A percentile compares a stretch with the other conserved stretches of the same genome.
Evolutionary conservation across 176 grass and related monocot species (phyloP).

Genomic region (Alloteropsis semialata): DNA sequence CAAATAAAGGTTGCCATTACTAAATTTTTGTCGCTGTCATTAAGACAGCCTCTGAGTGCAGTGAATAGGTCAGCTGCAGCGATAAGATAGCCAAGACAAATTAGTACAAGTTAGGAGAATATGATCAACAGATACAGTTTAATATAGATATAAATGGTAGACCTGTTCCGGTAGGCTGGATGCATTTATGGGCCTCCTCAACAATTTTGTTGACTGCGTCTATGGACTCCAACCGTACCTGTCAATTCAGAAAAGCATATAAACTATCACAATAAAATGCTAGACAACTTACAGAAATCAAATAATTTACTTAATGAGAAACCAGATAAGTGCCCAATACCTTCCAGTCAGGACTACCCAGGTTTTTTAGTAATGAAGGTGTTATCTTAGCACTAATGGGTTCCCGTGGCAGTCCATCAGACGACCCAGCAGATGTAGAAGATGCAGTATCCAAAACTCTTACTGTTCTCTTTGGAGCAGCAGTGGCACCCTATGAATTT

Average conservation of each 20-base stretch:
- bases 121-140: neutral
- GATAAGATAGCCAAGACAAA: conserved; percentile 24
- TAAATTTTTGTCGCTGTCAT: conserved; percentile 97
- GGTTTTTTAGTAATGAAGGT: conserved; percentile 75
- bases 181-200: conserved; percentile 96
- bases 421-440: conserved; percentile 46
- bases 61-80: conserved; percentile 85
- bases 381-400: conserved; percentile 95
- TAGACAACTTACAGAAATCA: conserved; percentile 18
- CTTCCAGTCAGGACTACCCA: conserved; percentile 96
- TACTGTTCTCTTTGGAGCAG: conserved; percentile 80
- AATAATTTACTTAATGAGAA: conserved; percentile 12
- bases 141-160: neutral
- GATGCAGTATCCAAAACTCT: conserved; percentile 61
- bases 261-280: conserved; percentile 3
- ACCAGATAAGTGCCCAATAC: conserved; percentile 35
- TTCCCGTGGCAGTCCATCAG: conserved; percentile 91
- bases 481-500: conserved; percentile 65
- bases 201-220: conserved; percentile 88
- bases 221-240: conserved; percentile 91
- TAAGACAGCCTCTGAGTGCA: conserved; percentile 75
- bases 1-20: conserved; percentile 88
- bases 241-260: conserved; percentile 21
- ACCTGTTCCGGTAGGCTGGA: conserved; percentile 95
- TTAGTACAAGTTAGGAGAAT: conserved; percentile 8